Percentiles rank a stretch among this genome's conserved stretches.
Evolutionary conservation across 2,329 filamentous ascomycete genomes (phyloP).

Genomic region (Phyllosticta capitalensis): DNA sequence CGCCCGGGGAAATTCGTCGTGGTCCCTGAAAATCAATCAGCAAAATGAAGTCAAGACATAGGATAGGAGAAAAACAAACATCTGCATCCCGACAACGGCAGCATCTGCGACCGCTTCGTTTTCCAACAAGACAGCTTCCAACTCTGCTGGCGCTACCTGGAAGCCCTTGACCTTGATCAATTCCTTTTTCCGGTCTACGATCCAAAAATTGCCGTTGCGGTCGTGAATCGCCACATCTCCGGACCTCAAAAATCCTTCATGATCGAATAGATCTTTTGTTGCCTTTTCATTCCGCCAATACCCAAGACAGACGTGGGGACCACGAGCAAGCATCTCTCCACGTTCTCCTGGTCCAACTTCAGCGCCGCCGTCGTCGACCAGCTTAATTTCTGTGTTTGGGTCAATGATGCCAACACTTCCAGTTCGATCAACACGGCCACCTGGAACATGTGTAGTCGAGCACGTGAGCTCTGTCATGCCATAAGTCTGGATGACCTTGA

Average conservation of each 20-base stretch:
- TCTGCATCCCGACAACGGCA: constrained; percentile 14
- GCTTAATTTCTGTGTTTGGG: constrained; percentile 1
- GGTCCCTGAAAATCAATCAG: constrained; percentile 11
- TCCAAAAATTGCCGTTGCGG: constrained; percentile 20
- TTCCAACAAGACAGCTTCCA: constrained; percentile 7
- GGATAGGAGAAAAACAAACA: background rate
- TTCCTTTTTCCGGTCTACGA: constrained; percentile 33
- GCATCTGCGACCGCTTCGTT: constrained; percentile 3
- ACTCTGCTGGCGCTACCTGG: constrained; percentile 10
- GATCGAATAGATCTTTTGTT: constrained; percentile 9
- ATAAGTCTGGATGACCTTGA: constrained; percentile 36
- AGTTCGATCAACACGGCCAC: constrained; percentile 1
- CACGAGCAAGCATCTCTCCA: background rate
- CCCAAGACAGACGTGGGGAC: background rate
- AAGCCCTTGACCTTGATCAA: constrained; percentile 33
- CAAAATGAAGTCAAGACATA: background rate
- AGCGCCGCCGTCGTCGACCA: background rate
- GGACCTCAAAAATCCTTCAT: constrained; percentile 7
- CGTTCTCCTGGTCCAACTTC: background rate
- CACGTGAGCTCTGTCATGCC: constrained; percentile 45
- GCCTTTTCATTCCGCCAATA: constrained; percentile 12
- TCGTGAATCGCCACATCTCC: constrained; percentile 18
- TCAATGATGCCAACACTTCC: constrained; percentile 1
- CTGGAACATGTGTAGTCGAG: constrained; percentile 21
- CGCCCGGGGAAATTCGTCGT: constrained; percentile 25